A percentile compares a stretch with the other conserved stretches of the same genome.
Evolutionary conservation across 768 basidiomycete genomes (phyloP).

Genomic region (Saitozyma podzolica): DNA sequence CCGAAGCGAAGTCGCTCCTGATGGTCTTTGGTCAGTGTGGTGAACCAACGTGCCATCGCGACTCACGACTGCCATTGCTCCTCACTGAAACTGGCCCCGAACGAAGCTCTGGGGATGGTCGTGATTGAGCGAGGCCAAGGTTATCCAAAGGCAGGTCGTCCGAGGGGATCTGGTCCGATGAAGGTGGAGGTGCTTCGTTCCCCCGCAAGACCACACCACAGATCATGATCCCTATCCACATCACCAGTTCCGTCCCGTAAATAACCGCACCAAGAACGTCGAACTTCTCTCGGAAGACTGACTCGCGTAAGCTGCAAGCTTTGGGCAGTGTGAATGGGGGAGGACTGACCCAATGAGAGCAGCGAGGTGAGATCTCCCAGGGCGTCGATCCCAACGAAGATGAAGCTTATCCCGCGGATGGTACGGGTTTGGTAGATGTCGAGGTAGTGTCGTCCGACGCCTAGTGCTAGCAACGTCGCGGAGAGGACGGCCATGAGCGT

Average conservation of each 20-base stretch:
- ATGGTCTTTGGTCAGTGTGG: no score
- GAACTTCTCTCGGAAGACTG: conserved; percentile 15
- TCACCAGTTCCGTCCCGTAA: conserved; percentile 19
- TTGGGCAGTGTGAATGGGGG: not conserved
- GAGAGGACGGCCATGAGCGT: conserved; percentile 25
- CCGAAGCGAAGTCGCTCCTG: no score
- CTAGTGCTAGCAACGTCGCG: conserved; percentile 17
- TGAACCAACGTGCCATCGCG: no score
- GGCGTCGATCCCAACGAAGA: conserved; percentile 26
- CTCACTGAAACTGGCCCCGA: no score
- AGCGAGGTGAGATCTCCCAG: conserved; percentile 23
- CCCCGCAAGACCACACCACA: conserved; percentile 8
- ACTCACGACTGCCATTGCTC: no score
- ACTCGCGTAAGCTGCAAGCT: not conserved
- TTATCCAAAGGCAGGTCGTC: no score
- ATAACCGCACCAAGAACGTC: conserved; percentile 19
- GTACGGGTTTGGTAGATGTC: conserved; percentile 25
- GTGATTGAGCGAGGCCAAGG: no score
- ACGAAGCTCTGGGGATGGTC: no score
- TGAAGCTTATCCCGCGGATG: conserved; percentile 20
- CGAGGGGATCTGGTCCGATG: no score
- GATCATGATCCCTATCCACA: conserved; percentile 31
- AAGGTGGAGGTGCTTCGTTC: no score
- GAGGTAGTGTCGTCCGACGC: conserved; percentile 24
- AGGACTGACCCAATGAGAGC: conserved; percentile 17